Base-by-base conservation (phyloP, 495 filamentous ascomycete genomes). In the Chaetomium cochliodes region DNA sequence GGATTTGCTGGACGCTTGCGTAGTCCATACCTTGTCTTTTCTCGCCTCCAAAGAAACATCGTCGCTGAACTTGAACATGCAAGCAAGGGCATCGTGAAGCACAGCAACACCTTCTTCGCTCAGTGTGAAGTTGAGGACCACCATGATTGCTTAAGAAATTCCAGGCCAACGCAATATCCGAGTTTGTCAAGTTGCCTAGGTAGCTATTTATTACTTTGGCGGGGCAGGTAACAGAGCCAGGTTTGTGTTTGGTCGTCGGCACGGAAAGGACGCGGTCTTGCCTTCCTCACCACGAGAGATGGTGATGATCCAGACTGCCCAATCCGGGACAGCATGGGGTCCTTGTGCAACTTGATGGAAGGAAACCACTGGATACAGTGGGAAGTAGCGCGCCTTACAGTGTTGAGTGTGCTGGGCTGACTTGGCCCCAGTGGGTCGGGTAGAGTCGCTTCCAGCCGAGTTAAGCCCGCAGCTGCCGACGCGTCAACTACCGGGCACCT, bases 1-100 rank as follows among this genome's bases (percentile, higher is more conserved):
- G 20, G 18, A n/a, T 5, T 28, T 12, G 1, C 8, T 9, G 18
- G 5, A 1, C 33, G 26, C 16, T 13, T 37, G 37, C 7, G 13
- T n/a, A 23, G 55, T 64, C 47, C 55, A 22, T 81, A 94, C 90
- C 74, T 86, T 82, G 69, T 92, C 86, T 50, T 83, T 82, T 67
- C 86, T 85, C 9, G 92, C 92, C 76, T 98, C 94, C 46, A 98
- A 81, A 30, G 87, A 89, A 12, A 98, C 90, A 50, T 86, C 87
- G 66, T 98, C 94, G 72, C 89, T 91, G 81, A 98, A 98, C 78
- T 94, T 98, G 54, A 87, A 83, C 30, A 98, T 84, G 74, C 94
- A 97, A 57, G 85, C 77, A n/a, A 98, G 82, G 12, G 86, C 82
- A 74, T 97, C 92, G 70, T 97, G 91, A 20, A 98, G 76, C 60